Evolutionary conservation across 352 stramenopile species (phyloP).

Genomic region (Globisporangium mamillatum): DNA sequence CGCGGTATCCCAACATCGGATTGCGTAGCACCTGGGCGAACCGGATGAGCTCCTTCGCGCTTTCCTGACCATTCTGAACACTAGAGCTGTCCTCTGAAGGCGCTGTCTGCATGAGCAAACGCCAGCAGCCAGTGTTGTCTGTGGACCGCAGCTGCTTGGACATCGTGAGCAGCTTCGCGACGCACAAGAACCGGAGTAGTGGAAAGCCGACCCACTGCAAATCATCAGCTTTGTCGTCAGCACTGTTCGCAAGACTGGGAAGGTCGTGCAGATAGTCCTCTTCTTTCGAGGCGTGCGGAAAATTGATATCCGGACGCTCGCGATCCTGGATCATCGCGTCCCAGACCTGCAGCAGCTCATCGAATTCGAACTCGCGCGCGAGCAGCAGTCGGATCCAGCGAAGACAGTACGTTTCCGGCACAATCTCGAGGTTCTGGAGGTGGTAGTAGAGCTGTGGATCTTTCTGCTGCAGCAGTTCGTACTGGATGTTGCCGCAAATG

Average conservation of each 20-base stretch:
- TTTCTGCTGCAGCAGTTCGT: slow-evolving; percentile 70
- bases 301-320: slow-evolving; percentile 30
- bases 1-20: slow-evolving; percentile 39
- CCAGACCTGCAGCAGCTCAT: slow-evolving; percentile 63
- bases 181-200: slow-evolving; percentile 65
- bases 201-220: slow-evolving; percentile 54
- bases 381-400: slow-evolving; percentile 79
- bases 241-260: slow-evolving; percentile 22
- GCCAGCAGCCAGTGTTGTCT: slow-evolving; percentile 70
- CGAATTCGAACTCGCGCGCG: slow-evolving; percentile 68
- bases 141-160: slow-evolving; percentile 45
- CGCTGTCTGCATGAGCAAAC: slow-evolving; percentile 65
- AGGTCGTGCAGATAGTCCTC: slow-evolving; percentile 37
- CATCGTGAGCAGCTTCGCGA: slow-evolving; percentile 58
- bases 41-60: slow-evolving; percentile 30
- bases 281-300: slow-evolving; percentile 34
- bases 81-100: slow-evolving; percentile 19
- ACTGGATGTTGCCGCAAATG: slow-evolving; percentile 72
- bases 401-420: slow-evolving; percentile 79
- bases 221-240: slow-evolving; percentile 18
- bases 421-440: slow-evolving; percentile 74
- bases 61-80: slow-evolving; percentile 14
- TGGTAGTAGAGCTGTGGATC: slow-evolving; percentile 83
- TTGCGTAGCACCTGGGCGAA: slow-evolving; percentile 62
- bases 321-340: slow-evolving; percentile 62